Base-by-base conservation (phyloP, 768 basidiomycete species). In the Pleurotus citrinopileatus region DNA sequence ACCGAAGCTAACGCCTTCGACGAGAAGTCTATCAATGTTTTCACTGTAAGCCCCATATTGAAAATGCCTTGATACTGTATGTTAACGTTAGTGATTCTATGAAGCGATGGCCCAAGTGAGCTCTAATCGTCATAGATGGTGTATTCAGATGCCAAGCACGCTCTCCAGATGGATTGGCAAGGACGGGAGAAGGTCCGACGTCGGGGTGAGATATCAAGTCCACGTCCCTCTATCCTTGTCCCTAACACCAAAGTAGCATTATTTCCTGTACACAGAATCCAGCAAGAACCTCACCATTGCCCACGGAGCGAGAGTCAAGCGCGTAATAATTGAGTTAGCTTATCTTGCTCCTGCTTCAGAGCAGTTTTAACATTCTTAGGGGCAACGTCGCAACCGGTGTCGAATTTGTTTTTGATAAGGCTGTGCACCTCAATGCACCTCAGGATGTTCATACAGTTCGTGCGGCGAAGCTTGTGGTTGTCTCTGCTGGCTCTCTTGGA, bases 401-500 rank as follows among this genome's bases (percentile, higher is more conserved):
- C n/a, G 50, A 52, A 52, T 52, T 25, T 26, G 27, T 48, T 3
- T 27, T 34, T 13, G 46, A 28, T 19, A 34, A 48, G 4, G 13
- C n/a, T 8, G 46, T 61, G n/a, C 56, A 60, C 5, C 61, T 43
- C 44, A 20, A 37, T 8, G 53, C 55, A n/a, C 38, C 52, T 0
- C 45, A 52, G 12, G 32, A 15, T 4, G 7, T 40, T 6, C 29
- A 40, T 34, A 34, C 29, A 15, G 29, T 52, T 36, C 34, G 29
- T 13, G 50, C 50, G 15, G 12, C 17, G 4, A 19, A 40, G 32
- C 34, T 52, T 4, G 50, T 52, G 19, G 50, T 52, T 13, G 50
- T 52, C 13, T 25, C 50, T 17, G 50, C 32, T 4, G 50, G 50
- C 4, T 12, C 50, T 19, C 26, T 52, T 8, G 50, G 50, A 12